phyloP scores from a whole-genome alignment of 2,329 filamentous ascomycete genomes.

The Aspergillus sp. region DNA sequence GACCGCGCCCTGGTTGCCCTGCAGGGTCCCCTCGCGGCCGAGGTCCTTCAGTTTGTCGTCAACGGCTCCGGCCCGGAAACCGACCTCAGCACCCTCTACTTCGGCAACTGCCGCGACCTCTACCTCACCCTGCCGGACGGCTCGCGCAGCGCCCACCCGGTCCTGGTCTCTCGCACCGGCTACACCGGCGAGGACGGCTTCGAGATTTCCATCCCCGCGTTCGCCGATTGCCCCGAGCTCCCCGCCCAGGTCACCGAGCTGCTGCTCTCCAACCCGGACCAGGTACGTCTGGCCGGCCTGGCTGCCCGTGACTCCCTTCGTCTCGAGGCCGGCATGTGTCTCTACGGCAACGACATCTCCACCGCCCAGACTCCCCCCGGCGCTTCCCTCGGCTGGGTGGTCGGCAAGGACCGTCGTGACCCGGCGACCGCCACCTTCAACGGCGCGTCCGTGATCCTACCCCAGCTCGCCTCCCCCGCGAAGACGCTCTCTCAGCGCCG shows the following conservation, averaged over 20 bases:
- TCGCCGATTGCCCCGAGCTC: slow-evolving; percentile 50
- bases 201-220: slow-evolving; percentile 80
- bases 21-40: slow-evolving; percentile 76
- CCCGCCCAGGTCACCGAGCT: slow-evolving; percentile 60
- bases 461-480: slow-evolving; percentile 59
- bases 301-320: slow-evolving; percentile 89
- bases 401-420: slow-evolving; percentile 72
- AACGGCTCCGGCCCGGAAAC: slow-evolving; percentile 46
- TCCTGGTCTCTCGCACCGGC: slow-evolving; percentile 82
- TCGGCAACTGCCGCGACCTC: slow-evolving; percentile 70
- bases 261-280: slow-evolving; percentile 63
- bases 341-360: slow-evolving; percentile 98
- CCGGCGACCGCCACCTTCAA: slow-evolving; percentile 67
- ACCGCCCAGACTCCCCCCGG: slow-evolving; percentile 70
- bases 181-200: slow-evolving; percentile 99
- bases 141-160: slow-evolving; percentile 47
- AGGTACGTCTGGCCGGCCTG: slow-evolving; percentile 78
- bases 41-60: slow-evolving; percentile 65
- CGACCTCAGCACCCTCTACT: slow-evolving; percentile 69
- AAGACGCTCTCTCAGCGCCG: slow-evolving; percentile 69
- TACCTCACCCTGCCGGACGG: slow-evolving; percentile 60
- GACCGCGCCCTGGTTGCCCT: slow-evolving; percentile 79
- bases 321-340: slow-evolving; percentile 95
- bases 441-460: slow-evolving; percentile 72
- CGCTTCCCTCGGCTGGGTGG: slow-evolving; percentile 72